A percentile compares a stretch with the other conserved stretches of the same genome.
phyloP scores from a whole-genome alignment of 768 basidiomycete genomes.

The Lentinula boryana region DNA sequence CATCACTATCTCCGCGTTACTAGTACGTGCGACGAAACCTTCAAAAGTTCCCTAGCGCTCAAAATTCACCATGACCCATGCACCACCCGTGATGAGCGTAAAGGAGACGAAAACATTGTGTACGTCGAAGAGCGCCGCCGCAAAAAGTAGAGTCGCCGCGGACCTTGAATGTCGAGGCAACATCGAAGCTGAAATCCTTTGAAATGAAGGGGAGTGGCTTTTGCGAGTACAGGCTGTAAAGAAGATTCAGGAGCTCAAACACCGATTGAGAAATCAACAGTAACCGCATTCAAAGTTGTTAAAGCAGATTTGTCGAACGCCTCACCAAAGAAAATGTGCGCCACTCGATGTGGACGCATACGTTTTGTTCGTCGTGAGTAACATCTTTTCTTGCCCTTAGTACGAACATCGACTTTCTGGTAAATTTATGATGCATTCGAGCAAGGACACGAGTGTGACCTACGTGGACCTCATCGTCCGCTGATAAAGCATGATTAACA shows the following conservation, averaged over 20 bases:
- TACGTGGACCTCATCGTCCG: neutral
- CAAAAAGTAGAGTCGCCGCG: slow-evolving; percentile 20
- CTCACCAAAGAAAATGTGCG: slow-evolving; percentile 18
- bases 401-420: neutral
- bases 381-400: neutral
- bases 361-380: slow-evolving; percentile 27
- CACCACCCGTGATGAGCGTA: slow-evolving; percentile 18
- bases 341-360: slow-evolving; percentile 23
- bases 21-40: slow-evolving; percentile 23
- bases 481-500: too few species aligned
- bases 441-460: neutral
- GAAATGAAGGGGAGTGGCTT: slow-evolving; percentile 6
- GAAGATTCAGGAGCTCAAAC: neutral
- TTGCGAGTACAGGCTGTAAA: neutral
- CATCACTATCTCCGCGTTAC: slow-evolving; percentile 25
- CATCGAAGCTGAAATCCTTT: slow-evolving; percentile 12
- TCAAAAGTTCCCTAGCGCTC: slow-evolving; percentile 21
- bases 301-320: slow-evolving; percentile 21
- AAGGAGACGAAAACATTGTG: neutral
- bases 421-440: slow-evolving; percentile 4
- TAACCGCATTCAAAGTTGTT: slow-evolving; percentile 1
- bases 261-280: neutral
- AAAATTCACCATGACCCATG: slow-evolving; percentile 23
- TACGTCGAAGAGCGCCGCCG: slow-evolving; percentile 15
- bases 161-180: slow-evolving; percentile 16